Percentiles rank a stretch among this genome's conserved stretches.
Evolutionary conservation across 2,329 filamentous ascomycete genomes (phyloP).

Genomic region (Niveomyces coronatus): DNA sequence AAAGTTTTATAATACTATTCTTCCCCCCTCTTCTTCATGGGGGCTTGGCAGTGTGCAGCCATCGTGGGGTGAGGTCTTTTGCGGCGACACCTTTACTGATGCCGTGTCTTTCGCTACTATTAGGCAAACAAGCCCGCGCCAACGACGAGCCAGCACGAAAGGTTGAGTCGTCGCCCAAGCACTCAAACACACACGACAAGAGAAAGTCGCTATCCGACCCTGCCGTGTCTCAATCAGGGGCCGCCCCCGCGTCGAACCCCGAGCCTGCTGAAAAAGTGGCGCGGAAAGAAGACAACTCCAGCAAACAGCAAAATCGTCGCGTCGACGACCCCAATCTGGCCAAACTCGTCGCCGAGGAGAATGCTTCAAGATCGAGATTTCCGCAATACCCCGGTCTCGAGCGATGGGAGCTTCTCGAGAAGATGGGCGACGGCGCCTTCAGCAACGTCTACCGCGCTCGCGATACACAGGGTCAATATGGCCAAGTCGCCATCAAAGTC

Average conservation of each 20-base stretch:
- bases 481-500: slow-evolving; percentile 93
- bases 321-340: slow-evolving; percentile 62
- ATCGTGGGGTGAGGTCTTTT: not conserved
- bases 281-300: slow-evolving; percentile 17
- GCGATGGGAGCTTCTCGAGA: slow-evolving; percentile 76
- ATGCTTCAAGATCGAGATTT: slow-evolving; percentile 73
- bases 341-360: slow-evolving; percentile 84
- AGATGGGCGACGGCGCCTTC: slow-evolving; percentile 96
- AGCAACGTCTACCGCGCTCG: slow-evolving; percentile 93
- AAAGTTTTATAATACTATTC: too few species aligned
- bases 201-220: slow-evolving; percentile 43
- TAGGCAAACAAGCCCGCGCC: slow-evolving; percentile 79
- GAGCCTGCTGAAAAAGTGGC: slow-evolving; percentile 48
- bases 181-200: slow-evolving; percentile 44
- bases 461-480: slow-evolving; percentile 59
- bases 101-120: slow-evolving; percentile 2
- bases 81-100: slow-evolving; percentile 3
- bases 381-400: slow-evolving; percentile 45
- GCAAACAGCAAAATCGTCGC: slow-evolving; percentile 21
- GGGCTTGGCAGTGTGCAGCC: not conserved
- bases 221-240: slow-evolving; percentile 57
- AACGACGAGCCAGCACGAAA: slow-evolving; percentile 42
- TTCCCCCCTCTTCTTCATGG: not conserved
- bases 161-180: slow-evolving; percentile 38
- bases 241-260: slow-evolving; percentile 52